Conservation (phyloP, 108 stramenopile species). For the Thalassiosira profunda region DNA sequence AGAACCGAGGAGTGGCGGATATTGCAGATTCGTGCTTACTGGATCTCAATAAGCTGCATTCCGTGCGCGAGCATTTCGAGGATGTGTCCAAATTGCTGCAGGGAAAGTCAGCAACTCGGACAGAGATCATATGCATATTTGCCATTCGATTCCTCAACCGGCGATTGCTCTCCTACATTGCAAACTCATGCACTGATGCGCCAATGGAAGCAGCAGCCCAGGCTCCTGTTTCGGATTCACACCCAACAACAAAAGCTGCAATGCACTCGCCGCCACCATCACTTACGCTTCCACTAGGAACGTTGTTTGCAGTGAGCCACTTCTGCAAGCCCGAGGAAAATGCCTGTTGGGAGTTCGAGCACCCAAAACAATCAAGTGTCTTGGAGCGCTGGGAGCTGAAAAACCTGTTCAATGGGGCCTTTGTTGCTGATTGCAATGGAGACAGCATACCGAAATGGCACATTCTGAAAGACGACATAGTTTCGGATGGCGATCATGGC, state of each 20-base stretch:
- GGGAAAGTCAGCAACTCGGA: not conserved
- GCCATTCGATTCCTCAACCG: constrained; percentile 78
- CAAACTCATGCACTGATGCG: constrained; percentile 8
- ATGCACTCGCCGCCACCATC: not conserved
- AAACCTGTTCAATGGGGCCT: constrained; percentile 44
- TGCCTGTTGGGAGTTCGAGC: constrained; percentile 77
- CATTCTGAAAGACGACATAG: constrained; percentile 70
- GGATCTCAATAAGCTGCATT: constrained; percentile 58
- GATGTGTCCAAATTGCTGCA: not conserved
- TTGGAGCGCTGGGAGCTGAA: constrained; percentile 67
- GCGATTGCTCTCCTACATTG: constrained; percentile 48
- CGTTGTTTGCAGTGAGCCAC: constrained; percentile 73
- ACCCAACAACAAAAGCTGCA: not conserved
- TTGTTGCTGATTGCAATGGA: not conserved
- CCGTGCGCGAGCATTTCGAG: constrained; percentile 22
- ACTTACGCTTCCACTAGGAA: constrained; percentile 38
- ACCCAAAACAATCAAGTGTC: constrained; percentile 81
- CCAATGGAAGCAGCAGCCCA: not conserved
- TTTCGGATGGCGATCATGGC: constrained; percentile 80
- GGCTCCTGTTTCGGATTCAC: not conserved
- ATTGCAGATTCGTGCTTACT: constrained; percentile 42
- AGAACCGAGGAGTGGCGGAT: constrained; percentile 58
- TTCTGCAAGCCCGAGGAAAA: constrained; percentile 72
- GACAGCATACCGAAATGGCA: constrained; percentile 39
- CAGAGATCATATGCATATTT: constrained; percentile 47